phyloP scores from a whole-genome alignment of 768 basidiomycete species.

The Daedalea quercina region DNA sequence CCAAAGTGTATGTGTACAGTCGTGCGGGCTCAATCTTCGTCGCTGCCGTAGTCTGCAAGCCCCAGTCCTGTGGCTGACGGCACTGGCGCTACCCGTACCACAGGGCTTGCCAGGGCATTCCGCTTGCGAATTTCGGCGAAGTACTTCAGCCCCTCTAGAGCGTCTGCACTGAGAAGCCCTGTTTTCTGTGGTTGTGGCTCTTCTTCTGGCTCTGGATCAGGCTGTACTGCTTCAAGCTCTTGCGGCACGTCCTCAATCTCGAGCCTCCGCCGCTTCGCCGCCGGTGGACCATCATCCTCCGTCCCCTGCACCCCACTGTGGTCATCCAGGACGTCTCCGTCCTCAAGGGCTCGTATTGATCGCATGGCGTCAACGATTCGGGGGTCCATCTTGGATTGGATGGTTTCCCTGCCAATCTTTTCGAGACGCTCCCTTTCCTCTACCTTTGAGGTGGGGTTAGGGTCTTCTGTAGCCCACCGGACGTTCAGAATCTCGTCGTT shows the following conservation, averaged over 20 bases:
- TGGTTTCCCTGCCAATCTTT: constrained; percentile 80
- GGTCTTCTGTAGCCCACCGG: constrained; percentile 98
- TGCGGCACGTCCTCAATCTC: constrained; percentile 21
- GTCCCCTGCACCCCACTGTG: constrained; percentile 31
- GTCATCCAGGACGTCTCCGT: constrained; percentile 44
- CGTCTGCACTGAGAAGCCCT: constrained; percentile 76
- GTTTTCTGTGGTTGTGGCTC: constrained; percentile 30
- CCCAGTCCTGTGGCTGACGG: constrained; percentile 44
- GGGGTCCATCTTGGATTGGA: constrained; percentile 79
- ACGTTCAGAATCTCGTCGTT: constrained; percentile 98
- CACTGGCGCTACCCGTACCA: constrained; percentile 18
- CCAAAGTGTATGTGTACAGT: constrained; percentile 8
- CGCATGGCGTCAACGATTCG: constrained; percentile 86
- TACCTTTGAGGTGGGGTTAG: constrained; percentile 87
- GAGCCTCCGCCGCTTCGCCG: constrained; percentile 30
- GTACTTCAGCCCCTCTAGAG: constrained; percentile 85
- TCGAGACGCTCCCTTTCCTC: constrained; percentile 81
- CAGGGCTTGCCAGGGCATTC: constrained; percentile 34
- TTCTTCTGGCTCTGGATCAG: constrained; percentile 14
- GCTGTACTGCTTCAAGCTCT: constrained; percentile 5
- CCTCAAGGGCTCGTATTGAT: constrained; percentile 82
- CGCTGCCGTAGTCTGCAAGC: constrained; percentile 76
- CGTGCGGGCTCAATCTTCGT: constrained; percentile 39
- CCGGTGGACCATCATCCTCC: constrained; percentile 26
- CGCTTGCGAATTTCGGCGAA: constrained; percentile 82